Conservation (phyloP, 2,329 filamentous ascomycete species). For the Emmonsiellopsis sp. region DNA sequence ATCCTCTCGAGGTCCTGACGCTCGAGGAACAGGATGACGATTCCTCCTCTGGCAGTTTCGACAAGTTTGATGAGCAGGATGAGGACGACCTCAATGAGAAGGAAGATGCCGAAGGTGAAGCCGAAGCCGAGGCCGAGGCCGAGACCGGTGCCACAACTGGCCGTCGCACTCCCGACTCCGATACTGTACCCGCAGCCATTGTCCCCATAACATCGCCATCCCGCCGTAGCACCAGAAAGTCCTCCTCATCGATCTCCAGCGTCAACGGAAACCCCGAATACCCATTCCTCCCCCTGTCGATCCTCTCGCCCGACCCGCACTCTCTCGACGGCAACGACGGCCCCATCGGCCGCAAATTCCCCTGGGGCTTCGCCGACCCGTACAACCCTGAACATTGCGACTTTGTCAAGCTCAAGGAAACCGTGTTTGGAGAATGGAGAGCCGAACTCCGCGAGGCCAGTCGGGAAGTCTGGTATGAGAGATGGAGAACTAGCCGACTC, state of each 20-base stretch:
- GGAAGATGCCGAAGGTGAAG: constrained; percentile 17
- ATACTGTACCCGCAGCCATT: constrained; percentile 3
- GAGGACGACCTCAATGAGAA: constrained; percentile 28
- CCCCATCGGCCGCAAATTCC: constrained; percentile 72
- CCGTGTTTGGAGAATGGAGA: constrained; percentile 89
- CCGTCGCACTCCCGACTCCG: constrained; percentile 19
- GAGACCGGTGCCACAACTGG: constrained; percentile 8
- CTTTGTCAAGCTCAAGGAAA: constrained; percentile 80
- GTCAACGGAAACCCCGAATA: constrained; percentile 20
- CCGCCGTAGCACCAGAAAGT: constrained; percentile 36
- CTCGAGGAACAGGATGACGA: constrained; percentile 66
- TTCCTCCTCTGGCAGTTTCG: constrained; percentile 35
- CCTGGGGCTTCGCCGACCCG: constrained; percentile 94
- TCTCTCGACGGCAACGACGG: constrained; percentile 43
- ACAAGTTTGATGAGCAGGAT: constrained; percentile 40
- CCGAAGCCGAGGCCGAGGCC: constrained; percentile 16
- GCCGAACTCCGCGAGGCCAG: constrained; percentile 82
- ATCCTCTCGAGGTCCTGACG: constrained; percentile 78
- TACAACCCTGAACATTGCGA: constrained; percentile 89
- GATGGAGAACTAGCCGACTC: constrained; percentile 63
- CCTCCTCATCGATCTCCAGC: constrained; percentile 21
- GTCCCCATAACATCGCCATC: constrained; percentile 11
- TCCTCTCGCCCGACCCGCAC: constrained; percentile 89
- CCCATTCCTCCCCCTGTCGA: constrained; percentile 77
- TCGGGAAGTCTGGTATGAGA: constrained; percentile 88